Percentiles rank a stretch among this genome's conserved stretches.
These are phyloP conservation scores for Scutellaria baicalensis DNA, from an alignment of 257 asterid genomes.

Conservation along the genomic window DNA sequence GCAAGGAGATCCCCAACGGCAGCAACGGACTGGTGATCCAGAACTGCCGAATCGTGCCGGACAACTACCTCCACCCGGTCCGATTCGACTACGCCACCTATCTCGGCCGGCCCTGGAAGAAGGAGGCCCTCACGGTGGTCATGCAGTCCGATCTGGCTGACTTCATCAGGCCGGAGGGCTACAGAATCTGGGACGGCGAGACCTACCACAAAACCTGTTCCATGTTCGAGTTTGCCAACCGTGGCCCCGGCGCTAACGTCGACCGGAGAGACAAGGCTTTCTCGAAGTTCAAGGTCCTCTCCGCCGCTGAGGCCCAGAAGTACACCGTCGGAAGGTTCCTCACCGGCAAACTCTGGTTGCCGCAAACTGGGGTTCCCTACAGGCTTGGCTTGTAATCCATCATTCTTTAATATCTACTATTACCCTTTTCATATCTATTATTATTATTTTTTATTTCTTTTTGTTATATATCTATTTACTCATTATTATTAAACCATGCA, in stretches of 20 bases:
- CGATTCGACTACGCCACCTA: conserved; percentile 32
- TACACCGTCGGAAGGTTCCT: conserved; percentile 24
- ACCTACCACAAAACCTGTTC: conserved; percentile 29
- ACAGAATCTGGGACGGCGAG: conserved; percentile 27
- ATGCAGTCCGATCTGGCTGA: conserved; percentile 62
- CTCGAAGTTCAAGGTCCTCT: conserved; percentile 13
- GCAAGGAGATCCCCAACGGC: conserved; percentile 20
- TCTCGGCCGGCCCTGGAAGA: conserved; percentile 63
- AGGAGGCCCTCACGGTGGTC: conserved; percentile 31
- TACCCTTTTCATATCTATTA: not conserved
- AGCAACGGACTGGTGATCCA: conserved; percentile 56
- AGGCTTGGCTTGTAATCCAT: conserved; percentile 16
- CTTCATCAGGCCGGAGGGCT: conserved; percentile 54
- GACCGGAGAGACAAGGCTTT: conserved; percentile 20
- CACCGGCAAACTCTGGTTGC: conserved; percentile 21
- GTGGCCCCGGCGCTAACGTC: conserved; percentile 49
- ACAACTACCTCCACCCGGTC: conserved; percentile 2
- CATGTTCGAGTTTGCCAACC: conserved; percentile 42
- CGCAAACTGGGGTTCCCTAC: conserved; percentile 20
- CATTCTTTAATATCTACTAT: too few relatives aligned
- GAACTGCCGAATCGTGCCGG: conserved; percentile 57
- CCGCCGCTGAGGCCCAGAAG: conserved; percentile 11
- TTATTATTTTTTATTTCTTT: not conserved
- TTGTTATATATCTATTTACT: too few relatives aligned
- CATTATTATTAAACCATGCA: too few relatives aligned